Evolutionary conservation across 306 rosid species (phyloP).

Genomic region (Dalbergia cochinchinensis): DNA sequence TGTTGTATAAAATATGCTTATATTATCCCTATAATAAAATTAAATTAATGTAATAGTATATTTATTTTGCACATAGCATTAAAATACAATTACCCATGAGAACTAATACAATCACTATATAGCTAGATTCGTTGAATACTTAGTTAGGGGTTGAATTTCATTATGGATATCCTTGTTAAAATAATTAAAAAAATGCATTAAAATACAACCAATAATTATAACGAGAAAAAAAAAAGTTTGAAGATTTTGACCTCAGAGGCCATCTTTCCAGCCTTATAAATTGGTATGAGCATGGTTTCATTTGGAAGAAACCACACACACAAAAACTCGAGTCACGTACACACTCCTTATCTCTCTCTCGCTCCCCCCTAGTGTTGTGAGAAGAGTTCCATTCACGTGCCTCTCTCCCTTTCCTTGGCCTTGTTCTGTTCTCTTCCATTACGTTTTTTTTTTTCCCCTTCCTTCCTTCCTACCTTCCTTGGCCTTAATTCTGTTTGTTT

Average conservation of each 20-base stretch:
- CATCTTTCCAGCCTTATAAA: conserved; percentile 58
- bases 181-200: no score
- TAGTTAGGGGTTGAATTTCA: no score
- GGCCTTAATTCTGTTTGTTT: conserved; percentile 36
- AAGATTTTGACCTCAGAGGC: conserved; percentile 7
- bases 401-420: conserved; percentile 39
- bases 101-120: no score
- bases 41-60: no score
- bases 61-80: no score
- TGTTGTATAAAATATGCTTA: no score
- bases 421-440: conserved; percentile 28
- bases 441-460: conserved; percentile 32
- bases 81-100: no score
- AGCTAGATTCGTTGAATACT: no score
- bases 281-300: conserved; percentile 52
- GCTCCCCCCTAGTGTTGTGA: background rate
- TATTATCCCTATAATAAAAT: no score
- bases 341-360: background rate
- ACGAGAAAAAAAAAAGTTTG: background rate
- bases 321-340: background rate
- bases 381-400: conserved; percentile 58
- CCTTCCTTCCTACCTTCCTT: background rate
- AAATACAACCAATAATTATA: no score
- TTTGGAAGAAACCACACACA: conserved; percentile 26
- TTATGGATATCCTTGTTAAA: no score